Percentiles rank a stretch among this genome's conserved stretches.
These are phyloP conservation scores for Penicillium nordicum DNA, from an alignment of 2,329 filamentous ascomycete species.

Conservation along the genomic window DNA sequence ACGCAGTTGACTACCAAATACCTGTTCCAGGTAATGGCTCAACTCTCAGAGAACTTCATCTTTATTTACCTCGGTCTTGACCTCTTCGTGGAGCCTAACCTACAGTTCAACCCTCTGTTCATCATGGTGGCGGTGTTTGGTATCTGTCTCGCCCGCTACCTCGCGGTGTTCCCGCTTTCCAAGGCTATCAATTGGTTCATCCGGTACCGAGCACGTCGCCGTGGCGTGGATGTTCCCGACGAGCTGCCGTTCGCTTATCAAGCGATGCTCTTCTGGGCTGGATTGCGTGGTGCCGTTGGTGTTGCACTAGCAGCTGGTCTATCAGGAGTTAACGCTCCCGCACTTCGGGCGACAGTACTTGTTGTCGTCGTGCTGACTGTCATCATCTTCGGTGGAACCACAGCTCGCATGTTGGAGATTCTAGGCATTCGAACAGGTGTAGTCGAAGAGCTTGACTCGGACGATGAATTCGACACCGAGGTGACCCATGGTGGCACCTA, in stretches of 20 bases:
- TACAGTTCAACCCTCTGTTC: conserved; percentile 90
- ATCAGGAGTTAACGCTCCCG: conserved; percentile 73
- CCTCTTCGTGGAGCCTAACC: conserved; percentile 82
- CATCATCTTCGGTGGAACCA: conserved; percentile 98
- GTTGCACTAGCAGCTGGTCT: conserved; percentile 90
- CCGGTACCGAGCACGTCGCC: conserved; percentile 74
- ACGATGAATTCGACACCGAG: conserved; percentile 98
- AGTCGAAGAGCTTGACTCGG: conserved; percentile 93
- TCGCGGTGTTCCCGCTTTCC: conserved; percentile 90
- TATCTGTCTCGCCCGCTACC: conserved; percentile 88
- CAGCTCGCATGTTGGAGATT: conserved; percentile 95
- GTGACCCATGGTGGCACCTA: conserved; percentile 68
- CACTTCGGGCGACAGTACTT: conserved; percentile 88
- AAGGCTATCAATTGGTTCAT: conserved; percentile 89
- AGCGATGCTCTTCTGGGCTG: conserved; percentile 99
- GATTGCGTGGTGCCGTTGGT: conserved; percentile 88
- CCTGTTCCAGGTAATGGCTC: conserved; percentile 89
- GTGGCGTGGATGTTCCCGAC: conserved; percentile 73
- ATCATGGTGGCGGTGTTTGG: conserved; percentile 90
- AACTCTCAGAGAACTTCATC: conserved; percentile 98
- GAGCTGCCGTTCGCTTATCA: conserved; percentile 94
- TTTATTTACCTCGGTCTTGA: conserved; percentile 97
- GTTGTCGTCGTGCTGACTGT: conserved; percentile 96
- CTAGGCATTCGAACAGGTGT: conserved; percentile 94
- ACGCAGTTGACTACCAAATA: conserved; percentile 98